A percentile compares a stretch with the other conserved stretches of the same genome.
phyloP scores from a whole-genome alignment of 1,284 basidiomycete species.

The Singerocomus inundabilis region DNA sequence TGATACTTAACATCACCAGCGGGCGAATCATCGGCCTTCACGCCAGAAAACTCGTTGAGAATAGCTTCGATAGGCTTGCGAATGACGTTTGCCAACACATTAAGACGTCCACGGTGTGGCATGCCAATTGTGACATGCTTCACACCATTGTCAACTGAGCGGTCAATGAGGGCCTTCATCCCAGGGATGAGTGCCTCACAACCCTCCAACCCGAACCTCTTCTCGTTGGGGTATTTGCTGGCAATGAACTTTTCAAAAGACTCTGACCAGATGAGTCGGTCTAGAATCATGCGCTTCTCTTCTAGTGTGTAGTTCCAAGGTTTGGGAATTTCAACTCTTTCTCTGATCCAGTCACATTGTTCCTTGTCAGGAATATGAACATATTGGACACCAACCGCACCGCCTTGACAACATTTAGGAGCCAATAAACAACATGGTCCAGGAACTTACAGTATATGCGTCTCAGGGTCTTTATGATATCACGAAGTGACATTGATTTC shows the following conservation, averaged over 20 bases:
- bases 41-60: slow-evolving; percentile 93
- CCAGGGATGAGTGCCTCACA: slow-evolving; percentile 98
- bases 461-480: slow-evolving; percentile 91
- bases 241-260: slow-evolving; percentile 99
- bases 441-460: slow-evolving; percentile 86
- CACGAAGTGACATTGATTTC: slow-evolving; percentile 85
- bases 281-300: slow-evolving; percentile 98
- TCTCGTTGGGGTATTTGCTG: slow-evolving; percentile 99
- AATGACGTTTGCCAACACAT: slow-evolving; percentile 98
- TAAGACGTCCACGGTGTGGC: slow-evolving; percentile 98
- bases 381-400: slow-evolving; percentile 95
- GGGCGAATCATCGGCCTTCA: slow-evolving; percentile 68
- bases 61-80: slow-evolving; percentile 98
- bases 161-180: slow-evolving; percentile 99
- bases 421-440: not conserved
- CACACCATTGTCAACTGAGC: slow-evolving; percentile 94
- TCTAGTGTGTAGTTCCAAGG: slow-evolving; percentile 99
- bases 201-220: slow-evolving; percentile 98
- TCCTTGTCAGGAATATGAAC: slow-evolving; percentile 98
- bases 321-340: slow-evolving; percentile 93
- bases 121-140: slow-evolving; percentile 98
- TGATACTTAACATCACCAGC: slow-evolving; percentile 99
- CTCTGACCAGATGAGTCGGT: slow-evolving; percentile 99
- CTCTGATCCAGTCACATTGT: slow-evolving; percentile 99
- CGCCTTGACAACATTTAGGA: slow-evolving; percentile 52